phyloP scores from a whole-genome alignment of 768 basidiomycete genomes.

The Podaxis sp. region DNA sequence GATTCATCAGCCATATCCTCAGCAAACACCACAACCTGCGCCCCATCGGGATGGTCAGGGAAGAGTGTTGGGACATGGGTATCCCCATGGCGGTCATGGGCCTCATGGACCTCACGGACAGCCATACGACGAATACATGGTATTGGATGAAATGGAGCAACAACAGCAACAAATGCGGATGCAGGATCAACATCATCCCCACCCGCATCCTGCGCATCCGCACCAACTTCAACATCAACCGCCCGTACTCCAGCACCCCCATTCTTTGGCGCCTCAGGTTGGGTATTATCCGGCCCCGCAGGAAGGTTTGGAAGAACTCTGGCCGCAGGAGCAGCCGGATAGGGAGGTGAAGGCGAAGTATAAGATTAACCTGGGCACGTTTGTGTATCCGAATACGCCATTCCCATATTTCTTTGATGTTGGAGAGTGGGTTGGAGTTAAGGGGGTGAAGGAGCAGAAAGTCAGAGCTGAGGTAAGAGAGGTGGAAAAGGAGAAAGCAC shows the following conservation, averaged over 20 bases:
- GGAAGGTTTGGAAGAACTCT: slow-evolving; percentile 9
- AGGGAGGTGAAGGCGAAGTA: slow-evolving; percentile 25
- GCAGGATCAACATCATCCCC: slow-evolving; percentile 11
- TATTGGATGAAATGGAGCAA: slow-evolving; percentile 10
- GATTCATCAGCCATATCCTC: slow-evolving; percentile 14
- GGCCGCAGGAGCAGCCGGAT: slow-evolving; percentile 13
- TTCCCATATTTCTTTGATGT: slow-evolving; percentile 55
- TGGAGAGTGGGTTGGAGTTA: slow-evolving; percentile 20
- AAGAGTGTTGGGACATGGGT: slow-evolving; percentile 17
- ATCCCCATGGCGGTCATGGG: slow-evolving; percentile 10
- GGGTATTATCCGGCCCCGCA: slow-evolving; percentile 10
- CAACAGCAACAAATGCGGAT: slow-evolving; percentile 15
- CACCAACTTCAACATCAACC: slow-evolving; percentile 12
- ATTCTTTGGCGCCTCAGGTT: slow-evolving; percentile 1
- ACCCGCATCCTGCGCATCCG: slow-evolving; percentile 12
- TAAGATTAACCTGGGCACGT: slow-evolving; percentile 50
- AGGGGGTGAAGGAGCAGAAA: slow-evolving; percentile 15
- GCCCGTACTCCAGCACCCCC: slow-evolving; percentile 8
- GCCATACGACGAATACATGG: slow-evolving; percentile 8
- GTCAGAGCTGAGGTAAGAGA: slow-evolving; percentile 20
- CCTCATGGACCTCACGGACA: slow-evolving; percentile 9
- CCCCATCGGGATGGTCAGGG: slow-evolving; percentile 16
- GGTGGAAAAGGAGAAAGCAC: slow-evolving; percentile 17
- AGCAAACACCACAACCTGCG: slow-evolving; percentile 10
- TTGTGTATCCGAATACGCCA: slow-evolving; percentile 54